Conservation (phyloP, 164 flowering plant genomes). For the grape (Vitis vinifera) region ASM3070453v1 NC_081818.1:24123001-24123500, state of each 20-base stretch:
- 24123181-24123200: conserved; percentile 23
- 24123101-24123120: conserved; percentile 78
- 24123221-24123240: neutral
- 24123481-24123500: neutral
- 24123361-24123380: conserved; percentile 37
- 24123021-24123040: conserved; percentile 55
- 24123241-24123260: neutral
- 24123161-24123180: conserved; percentile 38
- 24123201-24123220: neutral
- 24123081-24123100: conserved; percentile 53
- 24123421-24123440: conserved; percentile 44
- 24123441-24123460: conserved; percentile 55
- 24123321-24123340: conserved; percentile 5
- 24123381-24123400: conserved; percentile 31
- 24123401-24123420: conserved; percentile 51
- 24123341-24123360: conserved; percentile 34
- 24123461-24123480: conserved; percentile 40
- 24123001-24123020: conserved; percentile 77
- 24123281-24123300: neutral
- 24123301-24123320: neutral
- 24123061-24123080: conserved; percentile 37
- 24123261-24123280: neutral
- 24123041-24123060: conserved; percentile 56
- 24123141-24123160: conserved; percentile 24
- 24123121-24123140: conserved; percentile 32